Conservation (phyloP, 2,329 filamentous ascomycete species). For the Polychaeton citri region DNA sequence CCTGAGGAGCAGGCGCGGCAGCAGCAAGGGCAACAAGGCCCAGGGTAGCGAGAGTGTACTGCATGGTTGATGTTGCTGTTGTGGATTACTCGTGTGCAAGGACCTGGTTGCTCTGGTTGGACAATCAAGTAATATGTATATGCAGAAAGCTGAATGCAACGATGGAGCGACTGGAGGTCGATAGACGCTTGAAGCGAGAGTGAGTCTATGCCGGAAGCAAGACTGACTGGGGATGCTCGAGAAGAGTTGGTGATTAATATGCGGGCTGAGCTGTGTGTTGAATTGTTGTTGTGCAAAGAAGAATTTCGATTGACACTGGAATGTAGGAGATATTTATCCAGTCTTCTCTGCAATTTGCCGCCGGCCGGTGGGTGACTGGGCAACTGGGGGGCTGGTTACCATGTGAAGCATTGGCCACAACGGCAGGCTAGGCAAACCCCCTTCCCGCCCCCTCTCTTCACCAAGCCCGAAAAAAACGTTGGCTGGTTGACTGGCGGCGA, state of each 20-base stretch:
- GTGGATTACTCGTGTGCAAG: no score
- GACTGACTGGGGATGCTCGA: no score
- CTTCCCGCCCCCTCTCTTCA: no score
- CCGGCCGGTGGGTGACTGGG: no score
- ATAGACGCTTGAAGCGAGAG: constrained; percentile 12
- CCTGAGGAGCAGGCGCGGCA: constrained; percentile 26
- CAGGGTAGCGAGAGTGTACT: constrained; percentile 25
- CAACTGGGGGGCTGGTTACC: neutral
- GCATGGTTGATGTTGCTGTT: constrained; percentile 19
- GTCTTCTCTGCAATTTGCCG: neutral
- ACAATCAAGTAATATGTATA: no score
- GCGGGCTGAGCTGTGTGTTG: no score
- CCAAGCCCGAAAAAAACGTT: no score
- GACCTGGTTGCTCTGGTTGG: no score
- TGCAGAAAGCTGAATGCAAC: constrained; percentile 3
- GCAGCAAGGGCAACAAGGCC: constrained; percentile 31
- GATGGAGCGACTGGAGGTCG: constrained; percentile 7
- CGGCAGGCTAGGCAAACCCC: no score
- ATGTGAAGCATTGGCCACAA: neutral
- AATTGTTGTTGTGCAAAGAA: constrained; percentile 9
- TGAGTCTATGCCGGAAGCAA: constrained; percentile 12
- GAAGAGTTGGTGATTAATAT: no score
- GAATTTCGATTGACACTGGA: constrained; percentile 3
- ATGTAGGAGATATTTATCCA: constrained; percentile 11
- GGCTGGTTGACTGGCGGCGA: no score